Evolutionary conservation across 1,284 basidiomycete species (phyloP), one percentile per base, ranked within the genome.

Genomic region (Ganoderma meredithae): DNA sequence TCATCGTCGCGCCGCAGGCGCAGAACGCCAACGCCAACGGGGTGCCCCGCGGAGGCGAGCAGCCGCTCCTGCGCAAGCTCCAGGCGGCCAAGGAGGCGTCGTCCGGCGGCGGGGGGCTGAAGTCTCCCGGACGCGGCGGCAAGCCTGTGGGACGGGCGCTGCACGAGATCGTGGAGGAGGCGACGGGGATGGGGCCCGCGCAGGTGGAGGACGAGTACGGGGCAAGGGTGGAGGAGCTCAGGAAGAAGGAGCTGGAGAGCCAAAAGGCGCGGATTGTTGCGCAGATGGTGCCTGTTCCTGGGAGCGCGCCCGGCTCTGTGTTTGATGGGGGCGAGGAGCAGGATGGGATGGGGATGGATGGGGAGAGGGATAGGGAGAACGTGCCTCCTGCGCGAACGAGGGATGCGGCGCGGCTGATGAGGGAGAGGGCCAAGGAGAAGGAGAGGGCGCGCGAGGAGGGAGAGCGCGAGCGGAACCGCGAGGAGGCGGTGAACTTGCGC

Each of bases 181-280:
- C 31, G 82, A 83, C 22, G 82, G 41, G 41, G 9, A 12, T 12
- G 12, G 41, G 41, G 41, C 3, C 12, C 9, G 39, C 39, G 39
- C 39, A 40, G 44, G 44, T 8, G 44, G 19, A 82, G 59, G 79
- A 81, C 47, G 82, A 80, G 19, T 74, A n/a, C 71, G 75, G 25
- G 75, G 78, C 31, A 61, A 69, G 59, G 69, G 75, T 75, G 69
- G 82, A 85, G 73, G 81, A 86, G 71, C 76, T 83, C 61, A 80
- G 88, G 73, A 87, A 84, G 81, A 92, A 92, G 79, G 92, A 93
- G 78, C 81, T 96, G 31, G 93, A 94, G 76, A 88, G 88, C 17
- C 95, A 96, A 81, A 96, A 96, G 81, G 93, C 93, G 44, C 84
- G 95, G 64, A 96, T 96, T 69, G 94, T 96, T 0, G 93, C 93